Percentiles rank a stretch among this genome's conserved stretches.
These are phyloP conservation scores for Solanum chiquidenum DNA, from an alignment of 257 asterid genomes.

Conservation along the genomic window DNA sequence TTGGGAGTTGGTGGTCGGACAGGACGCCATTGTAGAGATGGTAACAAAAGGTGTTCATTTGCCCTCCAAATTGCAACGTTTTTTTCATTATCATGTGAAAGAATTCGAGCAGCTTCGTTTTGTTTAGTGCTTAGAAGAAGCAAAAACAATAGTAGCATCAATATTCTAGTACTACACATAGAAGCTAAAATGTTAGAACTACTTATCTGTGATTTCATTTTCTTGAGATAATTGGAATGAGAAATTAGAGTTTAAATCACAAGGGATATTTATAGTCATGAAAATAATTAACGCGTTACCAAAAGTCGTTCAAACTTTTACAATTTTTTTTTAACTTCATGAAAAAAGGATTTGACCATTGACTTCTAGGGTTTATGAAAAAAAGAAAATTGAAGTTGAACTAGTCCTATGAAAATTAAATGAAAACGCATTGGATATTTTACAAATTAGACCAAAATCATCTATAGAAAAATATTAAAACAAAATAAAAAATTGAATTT, in stretches of 20 bases:
- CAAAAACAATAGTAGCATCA: background rate
- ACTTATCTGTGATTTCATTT: background rate
- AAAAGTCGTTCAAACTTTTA: background rate
- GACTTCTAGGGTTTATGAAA: background rate
- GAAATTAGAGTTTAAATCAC: background rate
- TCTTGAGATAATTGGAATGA: background rate
- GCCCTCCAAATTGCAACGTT: background rate
- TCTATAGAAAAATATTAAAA: background rate
- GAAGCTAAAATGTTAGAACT: background rate
- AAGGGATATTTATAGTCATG: background rate
- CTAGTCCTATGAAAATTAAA: background rate
- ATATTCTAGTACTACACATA: background rate
- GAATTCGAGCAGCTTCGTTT: background rate
- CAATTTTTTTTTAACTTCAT: background rate
- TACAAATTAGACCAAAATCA: background rate
- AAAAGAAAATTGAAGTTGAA: background rate
- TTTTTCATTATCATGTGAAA: background rate
- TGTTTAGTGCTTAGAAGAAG: background rate
- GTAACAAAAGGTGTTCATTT: background rate
- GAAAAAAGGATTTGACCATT: background rate
- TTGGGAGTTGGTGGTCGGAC: constrained; percentile 25
- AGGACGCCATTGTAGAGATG: background rate
- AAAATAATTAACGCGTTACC: background rate
- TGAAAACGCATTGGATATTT: background rate
- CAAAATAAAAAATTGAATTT: background rate